Evolutionary conservation across 2,329 filamentous ascomycete genomes (phyloP), one percentile per base, ranked within the genome.

Genomic region (Lachnellula occidentalis): DNA sequence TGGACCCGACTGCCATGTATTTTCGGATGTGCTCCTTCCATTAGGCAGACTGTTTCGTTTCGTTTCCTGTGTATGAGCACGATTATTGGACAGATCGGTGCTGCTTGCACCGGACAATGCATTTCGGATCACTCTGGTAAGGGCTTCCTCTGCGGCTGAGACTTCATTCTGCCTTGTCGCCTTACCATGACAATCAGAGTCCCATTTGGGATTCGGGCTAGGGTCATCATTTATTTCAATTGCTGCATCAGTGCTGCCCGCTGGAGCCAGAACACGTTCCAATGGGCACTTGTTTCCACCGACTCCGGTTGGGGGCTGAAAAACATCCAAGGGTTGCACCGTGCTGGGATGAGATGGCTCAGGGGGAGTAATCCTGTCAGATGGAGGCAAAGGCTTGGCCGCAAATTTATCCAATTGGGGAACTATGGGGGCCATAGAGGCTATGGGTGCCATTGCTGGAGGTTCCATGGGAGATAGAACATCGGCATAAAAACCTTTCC

Each of bases 271-370:
- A 47, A 61, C 52, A 50, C 48, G 58, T 22, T 61, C 58, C 55
- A 65, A 52, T 36, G 55, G 53, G 14, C 54, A 61, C 37, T 54
- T 56, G 45, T 36, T 53, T 37, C 57, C 53, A 9, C 41, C 47
- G 17, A 56, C 49, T 11, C 24, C 47, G 17, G 50, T 45, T 24
- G 56, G 53, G 7, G 48, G 34, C 24, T 27, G 50, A 34, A 61
- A 57, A 50, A 65, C 52, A 31, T 66, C 62, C 41, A 58, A 53
- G 27, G 61, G 63, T 37, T 67, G 54, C 7, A 66, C 53, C 31
- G 64, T 65, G 14, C 61, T 56, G n/a, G 36, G 50, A n/a, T 50
- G 53, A 15, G 51, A 53, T 27, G 48, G 41, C 45, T 61, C 57
- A 37, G 58, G 45, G 27, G 39, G 27, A 50, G 56, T 50, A 15